phyloP scores from a whole-genome alignment of 2,329 filamentous ascomycete species.

The Sclerotinia glacialis region DNA sequence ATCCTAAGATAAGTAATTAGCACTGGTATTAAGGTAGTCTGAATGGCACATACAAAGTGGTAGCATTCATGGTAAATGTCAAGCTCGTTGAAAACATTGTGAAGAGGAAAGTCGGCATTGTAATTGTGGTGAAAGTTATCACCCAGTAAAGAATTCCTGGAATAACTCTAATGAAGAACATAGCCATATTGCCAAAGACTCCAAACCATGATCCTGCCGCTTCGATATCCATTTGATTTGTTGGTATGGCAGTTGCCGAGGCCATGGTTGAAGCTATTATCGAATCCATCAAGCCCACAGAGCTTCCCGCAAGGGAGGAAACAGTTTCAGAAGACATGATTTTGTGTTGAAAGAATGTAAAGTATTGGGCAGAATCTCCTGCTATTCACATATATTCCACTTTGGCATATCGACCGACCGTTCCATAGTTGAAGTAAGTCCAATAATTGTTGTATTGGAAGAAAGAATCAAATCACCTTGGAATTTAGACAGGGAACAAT shows the following conservation, averaged over 20 bases:
- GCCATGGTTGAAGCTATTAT: conserved; percentile 28
- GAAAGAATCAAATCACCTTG: conserved; percentile 1
- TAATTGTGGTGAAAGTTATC: conserved; percentile 83
- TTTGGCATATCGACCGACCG: background rate
- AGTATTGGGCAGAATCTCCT: conserved; percentile 1
- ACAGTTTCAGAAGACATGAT: conserved; percentile 26
- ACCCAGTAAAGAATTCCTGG: conserved; percentile 70
- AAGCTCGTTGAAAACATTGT: conserved; percentile 86
- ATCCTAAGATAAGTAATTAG: conserved; percentile 49
- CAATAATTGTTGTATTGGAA: conserved; percentile 4
- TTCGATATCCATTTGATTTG: conserved; percentile 40
- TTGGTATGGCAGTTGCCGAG: conserved; percentile 25
- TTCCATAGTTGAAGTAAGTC: conserved; percentile 9
- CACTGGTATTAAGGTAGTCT: conserved; percentile 26
- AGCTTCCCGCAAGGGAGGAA: conserved; percentile 29
- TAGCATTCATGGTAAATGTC: conserved; percentile 98
- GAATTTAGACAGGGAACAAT: conserved; percentile 6
- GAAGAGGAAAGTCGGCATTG: conserved; percentile 84
- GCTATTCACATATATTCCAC: background rate
- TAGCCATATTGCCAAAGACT: conserved; percentile 53
- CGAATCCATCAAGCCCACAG: conserved; percentile 30
- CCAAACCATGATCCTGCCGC: conserved; percentile 55
- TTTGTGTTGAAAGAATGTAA: conserved; percentile 7
- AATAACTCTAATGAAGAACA: conserved; percentile 54
- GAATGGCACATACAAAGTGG: conserved; percentile 67